A percentile compares a stretch with the other conserved stretches of the same genome.
phyloP scores from a whole-genome alignment of 2,329 filamentous ascomycete genomes.

The Penicillium concentricum region DNA sequence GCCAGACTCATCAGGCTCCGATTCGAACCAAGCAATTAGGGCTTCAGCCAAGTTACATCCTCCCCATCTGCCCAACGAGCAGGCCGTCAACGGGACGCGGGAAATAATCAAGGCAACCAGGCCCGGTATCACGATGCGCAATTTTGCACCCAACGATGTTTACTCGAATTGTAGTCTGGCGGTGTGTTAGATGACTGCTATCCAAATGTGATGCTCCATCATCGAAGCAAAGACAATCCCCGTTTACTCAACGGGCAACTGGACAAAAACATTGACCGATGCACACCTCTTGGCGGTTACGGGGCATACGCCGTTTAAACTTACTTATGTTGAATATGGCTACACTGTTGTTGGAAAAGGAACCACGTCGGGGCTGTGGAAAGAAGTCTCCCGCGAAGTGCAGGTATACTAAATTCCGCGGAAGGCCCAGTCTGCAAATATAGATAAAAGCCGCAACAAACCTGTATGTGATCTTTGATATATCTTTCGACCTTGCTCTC shows the following conservation, averaged over 20 bases:
- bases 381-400: no score
- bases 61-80: slow-evolving; percentile 16
- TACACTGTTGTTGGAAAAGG: slow-evolving; percentile 29
- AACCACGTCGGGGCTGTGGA: no score
- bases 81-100: not conserved
- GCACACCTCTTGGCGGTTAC: slow-evolving; percentile 22
- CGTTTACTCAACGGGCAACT: slow-evolving; percentile 24
- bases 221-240: not conserved
- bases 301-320: slow-evolving; percentile 29
- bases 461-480: no score
- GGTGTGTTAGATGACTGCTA: slow-evolving; percentile 22
- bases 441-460: no score
- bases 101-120: not conserved
- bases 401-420: not conserved
- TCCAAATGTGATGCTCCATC: slow-evolving; percentile 24
- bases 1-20: no score
- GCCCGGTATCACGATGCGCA: not conserved
- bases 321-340: slow-evolving; percentile 26
- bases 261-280: slow-evolving; percentile 25
- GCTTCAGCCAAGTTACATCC: slow-evolving; percentile 24
- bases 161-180: slow-evolving; percentile 24
- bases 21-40: slow-evolving; percentile 7
- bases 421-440: no score
- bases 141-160: slow-evolving; percentile 26
- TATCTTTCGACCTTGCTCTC: no score